phyloP scores from a whole-genome alignment of 208 protist species.

The Leptomonas seymouri region DNA sequence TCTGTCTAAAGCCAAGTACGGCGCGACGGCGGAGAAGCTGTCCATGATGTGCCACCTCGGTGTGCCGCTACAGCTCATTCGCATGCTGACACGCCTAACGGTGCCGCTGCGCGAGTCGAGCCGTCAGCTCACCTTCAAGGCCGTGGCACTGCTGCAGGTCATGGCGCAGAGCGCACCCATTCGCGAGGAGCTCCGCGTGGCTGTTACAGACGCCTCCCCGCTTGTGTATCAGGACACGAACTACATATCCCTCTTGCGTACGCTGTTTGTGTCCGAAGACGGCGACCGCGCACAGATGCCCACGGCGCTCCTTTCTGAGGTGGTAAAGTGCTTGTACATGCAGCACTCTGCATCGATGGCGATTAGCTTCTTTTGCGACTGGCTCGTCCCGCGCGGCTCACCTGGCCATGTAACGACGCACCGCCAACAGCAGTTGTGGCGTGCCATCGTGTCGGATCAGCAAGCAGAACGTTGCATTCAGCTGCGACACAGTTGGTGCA shows the following conservation, averaged over 20 bases:
- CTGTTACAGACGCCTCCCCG: constrained; percentile 28
- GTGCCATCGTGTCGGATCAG: constrained; percentile 34
- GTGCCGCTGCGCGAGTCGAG: constrained; percentile 33
- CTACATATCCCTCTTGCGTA: constrained; percentile 39
- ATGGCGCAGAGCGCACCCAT: constrained; percentile 23
- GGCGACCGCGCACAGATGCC: constrained; percentile 20
- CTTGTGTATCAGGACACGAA: constrained; percentile 38
- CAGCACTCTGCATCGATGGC: constrained; percentile 13
- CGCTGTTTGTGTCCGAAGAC: constrained; percentile 28
- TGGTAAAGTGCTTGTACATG: constrained; percentile 40
- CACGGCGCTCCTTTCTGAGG: constrained; percentile 18
- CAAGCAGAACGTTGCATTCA: constrained; percentile 46
- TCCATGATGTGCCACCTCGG: constrained; percentile 44
- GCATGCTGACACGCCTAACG: constrained; percentile 35
- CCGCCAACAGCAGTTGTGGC: constrained; percentile 28
- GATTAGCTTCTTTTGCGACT: constrained; percentile 41
- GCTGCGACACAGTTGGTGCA: constrained; percentile 46
- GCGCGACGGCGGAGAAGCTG: constrained; percentile 43
- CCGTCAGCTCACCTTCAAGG: constrained; percentile 25
- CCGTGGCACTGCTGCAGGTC: constrained; percentile 29
- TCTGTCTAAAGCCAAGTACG: constrained; percentile 23
- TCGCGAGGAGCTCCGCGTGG: constrained; percentile 23
- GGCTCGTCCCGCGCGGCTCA: constrained; percentile 18
- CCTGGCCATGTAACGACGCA: constrained; percentile 22
- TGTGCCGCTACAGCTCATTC: constrained; percentile 34